Base-by-base conservation (phyloP, 148 eudicot genomes). In the Chenopodium berlandieri region DNA sequence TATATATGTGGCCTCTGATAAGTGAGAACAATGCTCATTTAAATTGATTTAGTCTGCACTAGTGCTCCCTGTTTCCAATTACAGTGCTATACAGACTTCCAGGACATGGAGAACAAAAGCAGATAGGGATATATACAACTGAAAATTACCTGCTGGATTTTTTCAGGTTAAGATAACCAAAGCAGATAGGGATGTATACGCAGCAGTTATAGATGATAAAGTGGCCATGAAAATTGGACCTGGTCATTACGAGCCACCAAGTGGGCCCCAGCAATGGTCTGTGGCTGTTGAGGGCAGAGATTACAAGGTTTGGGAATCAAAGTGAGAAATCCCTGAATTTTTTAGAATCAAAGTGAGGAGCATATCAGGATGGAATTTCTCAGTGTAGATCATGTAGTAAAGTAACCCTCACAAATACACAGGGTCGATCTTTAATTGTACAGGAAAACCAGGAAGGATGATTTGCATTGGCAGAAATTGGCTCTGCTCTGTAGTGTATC, bases 181-280 rank as follows among this genome's bases (percentile, higher is more conserved):
- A 86, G 92, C 98, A 67, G 97, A 94, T 50, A 91, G 91, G 70
- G 98, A 96, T 87, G 97, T 94, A 34, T 96, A 96, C 74, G 99
- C 93, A 75, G 99, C 99, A 27, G 65, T 85, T n/a, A 81, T 94
- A 56, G 97, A 92, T 82, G 89, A 92, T 25, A 96, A 94, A 83
- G 88, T 96, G 83, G 92, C 94, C 25, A 86, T 96, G 97, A 96
- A 96, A 89, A 96, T 96, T 9, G 98, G 99, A 65, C 99, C 98
- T 14, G 99, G 98, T 47, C 82, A 91, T 50, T 96, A 91, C 56
- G 94, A 92, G 77, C 98, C 99, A 20, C 87, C 90, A 75, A 85
- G 80, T 73, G 92, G 83, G 50, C 14, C 85, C 46, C 85, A 85
- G 80, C 79, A 84, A 30, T 96, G 99, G 99, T 85, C 94, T 9